Percentiles rank a stretch among this genome's conserved stretches.
Conservation (phyloP, 805 yeast genomes). For the Blastobotrys muscicola region DNA sequence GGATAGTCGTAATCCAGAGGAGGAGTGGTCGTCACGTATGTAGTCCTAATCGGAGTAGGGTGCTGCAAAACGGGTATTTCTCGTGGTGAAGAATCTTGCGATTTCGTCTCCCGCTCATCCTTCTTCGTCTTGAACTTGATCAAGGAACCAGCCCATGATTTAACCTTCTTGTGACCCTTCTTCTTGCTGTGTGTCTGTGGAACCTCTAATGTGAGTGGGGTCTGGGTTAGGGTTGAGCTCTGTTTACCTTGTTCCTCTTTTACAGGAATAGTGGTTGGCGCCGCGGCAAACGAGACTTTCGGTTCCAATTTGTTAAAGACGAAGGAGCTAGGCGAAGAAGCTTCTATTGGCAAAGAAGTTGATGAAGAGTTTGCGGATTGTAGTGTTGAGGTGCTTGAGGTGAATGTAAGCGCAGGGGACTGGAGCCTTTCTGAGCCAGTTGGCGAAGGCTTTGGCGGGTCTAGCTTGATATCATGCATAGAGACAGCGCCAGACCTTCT, state of each 20-base stretch:
- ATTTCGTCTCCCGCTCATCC: slow-evolving; percentile 2
- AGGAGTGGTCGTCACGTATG: slow-evolving; percentile 12
- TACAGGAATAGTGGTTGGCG: not conserved
- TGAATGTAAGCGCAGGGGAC: slow-evolving; percentile 10
- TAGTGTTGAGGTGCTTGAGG: slow-evolving; percentile 7
- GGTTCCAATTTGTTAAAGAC: not conserved
- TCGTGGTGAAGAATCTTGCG: no score
- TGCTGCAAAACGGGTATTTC: no score
- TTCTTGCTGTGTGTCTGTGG: not conserved
- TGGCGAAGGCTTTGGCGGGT: slow-evolving; percentile 1
- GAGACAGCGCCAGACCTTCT: slow-evolving; percentile 6
- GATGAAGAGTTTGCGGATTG: not conserved
- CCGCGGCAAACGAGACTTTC: not conserved
- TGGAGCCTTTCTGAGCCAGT: slow-evolving; percentile 12
- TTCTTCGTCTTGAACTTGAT: slow-evolving; percentile 17
- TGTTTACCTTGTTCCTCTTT: not conserved
- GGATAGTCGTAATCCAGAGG: slow-evolving; percentile 31
- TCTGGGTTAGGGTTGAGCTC: not conserved
- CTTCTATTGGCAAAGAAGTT: slow-evolving; percentile 2
- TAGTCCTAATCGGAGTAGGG: no score
- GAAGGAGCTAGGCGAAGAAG: no score
- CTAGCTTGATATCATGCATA: slow-evolving; percentile 2
- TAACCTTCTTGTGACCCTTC: slow-evolving; percentile 26
- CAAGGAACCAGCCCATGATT: slow-evolving; percentile 33
- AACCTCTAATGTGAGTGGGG: not conserved